Evolutionary conservation across 2,329 filamentous ascomycete genomes (phyloP), one percentile per base, ranked within the genome.

Genomic region (Cladobotryum mycophilum): DNA sequence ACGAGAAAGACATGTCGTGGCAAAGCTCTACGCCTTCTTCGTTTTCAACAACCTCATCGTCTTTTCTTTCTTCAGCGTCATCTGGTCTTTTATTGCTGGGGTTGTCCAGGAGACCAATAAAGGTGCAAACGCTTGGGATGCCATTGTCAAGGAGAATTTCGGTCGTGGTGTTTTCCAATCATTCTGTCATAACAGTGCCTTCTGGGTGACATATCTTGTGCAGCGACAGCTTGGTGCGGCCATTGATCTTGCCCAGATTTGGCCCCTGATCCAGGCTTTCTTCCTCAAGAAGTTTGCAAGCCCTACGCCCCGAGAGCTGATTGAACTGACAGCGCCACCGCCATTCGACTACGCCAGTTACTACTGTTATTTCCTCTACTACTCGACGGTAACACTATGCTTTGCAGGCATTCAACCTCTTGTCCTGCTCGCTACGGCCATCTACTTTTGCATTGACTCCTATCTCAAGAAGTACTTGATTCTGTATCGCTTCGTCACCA

Each of bases 361-460:
- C 71, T 99, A 96, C 78, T 97, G 96, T 68, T 97, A 95, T 67
- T 96, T 96, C 69, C 76, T 97, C 30, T 99, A 89, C 71, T 99
- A 97, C 71, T 78, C 87, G 20, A 96, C 92, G 0, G 88, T 97
- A 33, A 86, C 89, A 0, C 75, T 99, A 14, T 89, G 85, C 61
- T 96, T 93, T 63, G 84, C 86, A 2, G 82, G 84, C 2, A 76
- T 97, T 47, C 93, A 97, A 67, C 93, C 93, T 0, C 76, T 97
- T 20, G 86, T 93, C 2, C 76, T 99, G 7, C 84, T 88, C 0
- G 87, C 95, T 37, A 89, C 88, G 1, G 90, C 91, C 1, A 70
- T 96, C 30, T 99, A 96, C 75, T 97, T 97, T 67, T 73, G 75
- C 47, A 75, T 99, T 46, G 93, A 99, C 66, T 84, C 85, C 4